Conservation (phyloP, 768 basidiomycete species). For the Podaxis rugospora region DNA sequence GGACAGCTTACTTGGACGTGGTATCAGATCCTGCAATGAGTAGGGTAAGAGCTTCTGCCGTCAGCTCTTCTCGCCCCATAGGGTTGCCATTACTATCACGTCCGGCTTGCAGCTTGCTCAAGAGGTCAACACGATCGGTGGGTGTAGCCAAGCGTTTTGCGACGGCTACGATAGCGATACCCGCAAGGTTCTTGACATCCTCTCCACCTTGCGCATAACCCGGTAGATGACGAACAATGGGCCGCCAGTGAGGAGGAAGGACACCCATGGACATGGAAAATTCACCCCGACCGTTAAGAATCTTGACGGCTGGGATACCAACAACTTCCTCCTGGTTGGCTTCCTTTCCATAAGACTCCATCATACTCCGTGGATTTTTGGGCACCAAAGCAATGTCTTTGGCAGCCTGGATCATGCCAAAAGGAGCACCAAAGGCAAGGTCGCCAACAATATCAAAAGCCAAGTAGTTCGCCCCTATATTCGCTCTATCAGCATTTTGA, state of each 20-base stretch:
- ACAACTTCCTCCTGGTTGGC: conserved; percentile 37
- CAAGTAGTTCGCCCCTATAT: conserved; percentile 48
- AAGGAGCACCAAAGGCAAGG: conserved; percentile 82
- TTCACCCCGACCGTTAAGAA: conserved; percentile 86
- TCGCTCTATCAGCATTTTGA: conserved; percentile 4
- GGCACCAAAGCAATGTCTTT: conserved; percentile 73
- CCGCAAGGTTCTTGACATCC: conserved; percentile 70
- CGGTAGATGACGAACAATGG: conserved; percentile 60
- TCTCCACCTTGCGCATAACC: conserved; percentile 69
- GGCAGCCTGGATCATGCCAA: conserved; percentile 79
- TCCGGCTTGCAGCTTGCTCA: conserved; percentile 76
- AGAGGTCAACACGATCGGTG: conserved; percentile 72
- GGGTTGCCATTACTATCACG: conserved; percentile 76
- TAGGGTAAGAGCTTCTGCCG: conserved; percentile 83
- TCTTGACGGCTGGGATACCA: conserved; percentile 75
- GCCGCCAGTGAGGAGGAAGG: conserved; percentile 68
- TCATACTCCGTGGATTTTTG: conserved; percentile 46
- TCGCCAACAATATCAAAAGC: conserved; percentile 78
- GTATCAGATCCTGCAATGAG: conserved; percentile 91
- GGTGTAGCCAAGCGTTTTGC: conserved; percentile 65
- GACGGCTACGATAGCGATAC: conserved; percentile 78
- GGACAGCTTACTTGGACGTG: conserved; percentile 72
- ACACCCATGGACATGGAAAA: conserved; percentile 82
- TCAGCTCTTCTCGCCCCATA: conserved; percentile 80
- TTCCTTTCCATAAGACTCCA: conserved; percentile 50